Percentiles rank a stretch among this genome's conserved stretches.
phyloP scores from a whole-genome alignment of 306 rosid genomes.

The Ziziphus jujuba region DNA sequence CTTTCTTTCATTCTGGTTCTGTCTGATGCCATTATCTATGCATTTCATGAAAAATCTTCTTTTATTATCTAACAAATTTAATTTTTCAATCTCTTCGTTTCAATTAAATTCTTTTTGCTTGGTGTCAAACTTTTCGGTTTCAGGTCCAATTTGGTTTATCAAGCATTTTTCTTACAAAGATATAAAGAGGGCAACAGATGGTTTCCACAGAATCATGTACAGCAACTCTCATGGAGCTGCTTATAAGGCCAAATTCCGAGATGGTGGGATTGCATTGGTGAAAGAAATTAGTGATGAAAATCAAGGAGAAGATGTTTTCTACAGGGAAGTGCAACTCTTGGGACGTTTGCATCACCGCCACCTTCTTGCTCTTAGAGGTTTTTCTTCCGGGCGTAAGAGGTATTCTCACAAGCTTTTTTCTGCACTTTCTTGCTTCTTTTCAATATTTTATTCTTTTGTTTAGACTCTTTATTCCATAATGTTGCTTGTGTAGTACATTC shows the following conservation, averaged over 20 bases:
- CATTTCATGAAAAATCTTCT: neutral
- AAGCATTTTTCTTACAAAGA: slow-evolving; percentile 66
- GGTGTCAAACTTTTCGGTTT: slow-evolving; percentile 26
- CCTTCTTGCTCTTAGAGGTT: slow-evolving; percentile 78
- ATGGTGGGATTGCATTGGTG: slow-evolving; percentile 62
- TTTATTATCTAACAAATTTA: neutral
- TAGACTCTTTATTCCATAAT: neutral
- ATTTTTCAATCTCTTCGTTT: neutral
- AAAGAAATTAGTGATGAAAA: slow-evolving; percentile 59
- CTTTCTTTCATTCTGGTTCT: neutral
- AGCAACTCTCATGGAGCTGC: slow-evolving; percentile 60
- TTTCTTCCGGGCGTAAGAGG: slow-evolving; percentile 69
- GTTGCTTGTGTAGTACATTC: neutral
- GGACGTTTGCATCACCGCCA: slow-evolving; percentile 94
- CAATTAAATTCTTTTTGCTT: neutral
- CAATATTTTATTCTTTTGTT: neutral
- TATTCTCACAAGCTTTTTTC: slow-evolving; percentile 19
- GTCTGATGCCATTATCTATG: neutral
- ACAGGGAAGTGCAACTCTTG: slow-evolving; percentile 68
- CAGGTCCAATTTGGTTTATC: slow-evolving; percentile 58
- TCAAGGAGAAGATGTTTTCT: slow-evolving; percentile 50
- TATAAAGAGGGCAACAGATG: slow-evolving; percentile 70
- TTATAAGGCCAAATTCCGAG: slow-evolving; percentile 65
- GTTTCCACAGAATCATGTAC: slow-evolving; percentile 61
- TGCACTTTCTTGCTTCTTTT: neutral